Evolutionary conservation across 768 basidiomycete genomes (phyloP).

Genomic region (Kwoniella newhampshirensis): DNA sequence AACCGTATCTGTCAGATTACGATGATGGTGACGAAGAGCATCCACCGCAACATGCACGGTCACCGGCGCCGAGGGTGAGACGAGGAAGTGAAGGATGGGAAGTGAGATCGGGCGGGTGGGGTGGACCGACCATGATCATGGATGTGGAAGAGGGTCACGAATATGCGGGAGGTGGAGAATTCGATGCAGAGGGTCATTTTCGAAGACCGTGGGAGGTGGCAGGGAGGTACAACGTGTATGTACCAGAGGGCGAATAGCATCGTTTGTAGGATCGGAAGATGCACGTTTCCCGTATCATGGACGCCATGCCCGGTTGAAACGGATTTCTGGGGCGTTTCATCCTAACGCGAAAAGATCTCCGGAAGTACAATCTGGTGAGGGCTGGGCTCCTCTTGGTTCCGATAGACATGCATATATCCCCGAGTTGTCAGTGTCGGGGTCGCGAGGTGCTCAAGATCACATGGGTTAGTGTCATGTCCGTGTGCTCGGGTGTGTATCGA

Average conservation of each 20-base stretch:
- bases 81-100: conserved; percentile 53
- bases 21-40: conserved; percentile 41
- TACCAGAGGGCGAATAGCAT: conserved; percentile 8
- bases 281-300: too few relatives aligned
- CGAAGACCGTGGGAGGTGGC: conserved; percentile 17
- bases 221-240: conserved; percentile 24
- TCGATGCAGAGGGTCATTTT: background rate
- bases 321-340: too few relatives aligned
- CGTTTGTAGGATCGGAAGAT: background rate
- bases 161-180: background rate
- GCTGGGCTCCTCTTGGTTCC: too few relatives aligned
- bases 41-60: conserved; percentile 4
- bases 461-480: too few relatives aligned
- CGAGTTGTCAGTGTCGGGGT: too few relatives aligned
- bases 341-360: too few relatives aligned
- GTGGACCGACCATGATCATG: background rate
- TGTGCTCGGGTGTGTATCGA: too few relatives aligned
- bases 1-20: conserved; percentile 50
- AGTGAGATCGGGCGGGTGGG: conserved; percentile 22
- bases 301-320: too few relatives aligned
- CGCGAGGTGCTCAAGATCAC: too few relatives aligned
- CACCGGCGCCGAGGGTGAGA: conserved; percentile 28
- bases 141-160: background rate
- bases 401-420: too few relatives aligned
- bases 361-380: too few relatives aligned